A percentile compares a stretch with the other conserved stretches of the same genome.
Conservation (phyloP, 139 green algal species). For the Chlamydomonas asymmetrica region DNA sequence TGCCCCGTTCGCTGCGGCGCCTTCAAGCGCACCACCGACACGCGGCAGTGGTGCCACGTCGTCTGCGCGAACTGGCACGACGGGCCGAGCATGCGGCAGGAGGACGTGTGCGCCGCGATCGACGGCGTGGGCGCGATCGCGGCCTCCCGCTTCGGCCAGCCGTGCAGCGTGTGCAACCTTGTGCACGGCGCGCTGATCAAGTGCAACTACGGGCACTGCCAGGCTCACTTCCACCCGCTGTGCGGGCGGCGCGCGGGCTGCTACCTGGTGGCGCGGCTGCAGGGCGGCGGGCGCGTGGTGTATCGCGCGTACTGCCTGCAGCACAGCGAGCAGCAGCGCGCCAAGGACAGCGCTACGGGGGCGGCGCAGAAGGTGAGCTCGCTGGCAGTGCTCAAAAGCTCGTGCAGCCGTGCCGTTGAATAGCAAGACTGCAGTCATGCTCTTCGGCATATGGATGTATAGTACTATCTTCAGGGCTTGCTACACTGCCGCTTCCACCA, state of each 20-base stretch:
- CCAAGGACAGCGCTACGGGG: constrained; percentile 31
- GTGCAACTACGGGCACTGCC: constrained; percentile 51
- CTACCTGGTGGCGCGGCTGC: constrained; percentile 53
- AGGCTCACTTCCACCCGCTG: constrained; percentile 75
- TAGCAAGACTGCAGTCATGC: no score
- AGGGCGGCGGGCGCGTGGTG: constrained; percentile 9
- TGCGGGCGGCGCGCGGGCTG: constrained; percentile 72
- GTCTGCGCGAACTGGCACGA: constrained; percentile 73
- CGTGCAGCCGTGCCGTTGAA: neutral
- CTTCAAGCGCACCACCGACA: constrained; percentile 70
- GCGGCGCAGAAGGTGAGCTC: neutral
- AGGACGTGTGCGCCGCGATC: constrained; percentile 39
- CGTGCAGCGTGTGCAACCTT: constrained; percentile 43
- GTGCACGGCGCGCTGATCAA: constrained; percentile 52
- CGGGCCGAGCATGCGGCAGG: constrained; percentile 36
- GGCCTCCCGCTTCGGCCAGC: constrained; percentile 30
- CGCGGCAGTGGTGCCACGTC: constrained; percentile 71
- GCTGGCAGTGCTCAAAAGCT: neutral
- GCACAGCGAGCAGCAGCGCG: constrained; percentile 51
- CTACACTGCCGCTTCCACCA: no score
- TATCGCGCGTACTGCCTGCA: constrained; percentile 72
- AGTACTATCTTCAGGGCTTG: no score
- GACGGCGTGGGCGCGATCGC: constrained; percentile 42
- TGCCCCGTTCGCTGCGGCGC: constrained; percentile 85
- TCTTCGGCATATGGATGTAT: neutral